Evolutionary conservation across 176 grass and related monocot genomes (phyloP).

Genomic region (Bothriochloa decipiens): DNA sequence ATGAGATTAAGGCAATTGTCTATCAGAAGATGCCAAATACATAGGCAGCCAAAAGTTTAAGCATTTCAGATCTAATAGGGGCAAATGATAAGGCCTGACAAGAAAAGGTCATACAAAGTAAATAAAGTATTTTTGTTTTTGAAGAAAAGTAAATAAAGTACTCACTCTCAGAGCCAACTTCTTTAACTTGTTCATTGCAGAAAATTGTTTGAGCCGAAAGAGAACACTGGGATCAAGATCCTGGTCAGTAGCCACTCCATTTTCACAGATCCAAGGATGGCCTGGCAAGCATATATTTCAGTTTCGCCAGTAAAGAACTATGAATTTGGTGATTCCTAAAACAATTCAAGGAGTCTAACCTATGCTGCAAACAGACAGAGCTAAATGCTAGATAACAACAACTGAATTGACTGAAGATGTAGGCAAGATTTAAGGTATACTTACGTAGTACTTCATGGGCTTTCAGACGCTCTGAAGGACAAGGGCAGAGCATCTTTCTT

Average conservation of each 20-base stretch:
- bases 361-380: not conserved
- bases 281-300: constrained; percentile 47
- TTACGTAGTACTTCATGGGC: constrained; percentile 93
- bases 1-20: not conserved
- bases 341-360: not conserved
- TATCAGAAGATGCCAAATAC: not conserved
- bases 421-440: constrained; percentile 29
- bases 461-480: constrained; percentile 69
- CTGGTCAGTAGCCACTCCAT: constrained; percentile 61
- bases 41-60: constrained; percentile 7
- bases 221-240: constrained; percentile 80
- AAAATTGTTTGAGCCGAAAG: constrained; percentile 85
- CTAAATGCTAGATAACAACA: constrained; percentile 5
- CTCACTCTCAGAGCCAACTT: constrained; percentile 58
- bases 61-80: not conserved
- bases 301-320: not conserved
- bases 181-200: constrained; percentile 91
- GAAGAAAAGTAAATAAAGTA: too few relatives aligned
- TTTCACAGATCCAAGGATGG: constrained; percentile 94
- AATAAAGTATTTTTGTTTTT: too few relatives aligned
- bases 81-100: not conserved
- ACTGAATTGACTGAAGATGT: constrained; percentile 8
- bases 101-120: not conserved
- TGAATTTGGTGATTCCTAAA: not conserved
- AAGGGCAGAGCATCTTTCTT: constrained; percentile 80